Percentiles rank a stretch among this genome's conserved stretches.
Conservation (phyloP, 331 rosid species). For the Acacia pycnantha region DNA sequence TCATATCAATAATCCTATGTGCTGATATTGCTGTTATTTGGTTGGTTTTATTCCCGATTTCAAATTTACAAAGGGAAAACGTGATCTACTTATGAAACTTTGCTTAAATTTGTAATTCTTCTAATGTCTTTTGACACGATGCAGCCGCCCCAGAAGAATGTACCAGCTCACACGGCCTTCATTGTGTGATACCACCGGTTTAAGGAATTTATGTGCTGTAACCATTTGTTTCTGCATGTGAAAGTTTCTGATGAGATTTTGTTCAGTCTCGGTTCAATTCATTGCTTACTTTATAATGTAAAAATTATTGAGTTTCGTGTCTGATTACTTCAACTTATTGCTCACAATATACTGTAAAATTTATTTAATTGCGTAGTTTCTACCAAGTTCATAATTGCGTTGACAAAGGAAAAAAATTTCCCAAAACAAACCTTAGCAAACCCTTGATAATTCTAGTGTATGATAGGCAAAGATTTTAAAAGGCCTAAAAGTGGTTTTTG, state of each 20-base stretch:
- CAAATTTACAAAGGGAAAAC: background rate
- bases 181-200: constrained; percentile 24
- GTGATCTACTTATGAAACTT: background rate
- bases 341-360: background rate
- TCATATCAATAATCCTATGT: background rate
- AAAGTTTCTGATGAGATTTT: constrained; percentile 29
- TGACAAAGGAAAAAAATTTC: too few relatives aligned
- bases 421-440: too few relatives aligned
- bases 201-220: constrained; percentile 21
- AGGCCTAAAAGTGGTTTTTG: too few relatives aligned
- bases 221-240: constrained; percentile 10
- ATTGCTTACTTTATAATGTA: constrained; percentile 26
- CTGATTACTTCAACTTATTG: constrained; percentile 21
- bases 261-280: constrained; percentile 12
- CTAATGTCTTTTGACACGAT: constrained; percentile 12
- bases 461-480: too few relatives aligned
- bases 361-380: background rate
- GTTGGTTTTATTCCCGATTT: background rate
- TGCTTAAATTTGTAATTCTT: constrained; percentile 18
- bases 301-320: constrained; percentile 6
- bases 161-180: constrained; percentile 10
- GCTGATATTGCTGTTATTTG: background rate
- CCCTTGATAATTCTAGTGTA: too few relatives aligned
- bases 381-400: too few relatives aligned
- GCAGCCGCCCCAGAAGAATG: constrained; percentile 48